Conservation (phyloP, 805 yeast genomes). For the Candida suzukii region DNA sequence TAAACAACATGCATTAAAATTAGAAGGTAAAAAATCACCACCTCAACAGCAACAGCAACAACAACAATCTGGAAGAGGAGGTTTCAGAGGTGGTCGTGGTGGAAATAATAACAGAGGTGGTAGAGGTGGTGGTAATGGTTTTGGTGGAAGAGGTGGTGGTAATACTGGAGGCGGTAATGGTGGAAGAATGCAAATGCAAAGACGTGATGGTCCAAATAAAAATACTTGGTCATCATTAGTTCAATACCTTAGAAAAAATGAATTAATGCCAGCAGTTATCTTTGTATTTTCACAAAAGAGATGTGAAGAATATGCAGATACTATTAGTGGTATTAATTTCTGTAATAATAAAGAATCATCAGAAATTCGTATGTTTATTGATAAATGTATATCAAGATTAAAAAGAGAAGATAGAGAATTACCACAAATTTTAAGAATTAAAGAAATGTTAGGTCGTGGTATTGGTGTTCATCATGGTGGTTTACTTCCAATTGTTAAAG, state of each 20-base stretch:
- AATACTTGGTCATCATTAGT: slow-evolving; percentile 73
- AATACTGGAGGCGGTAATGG: slow-evolving; percentile 17
- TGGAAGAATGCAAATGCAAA: slow-evolving; percentile 29
- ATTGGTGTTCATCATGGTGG: slow-evolving; percentile 97
- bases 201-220: slow-evolving; percentile 71
- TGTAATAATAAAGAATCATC: slow-evolving; percentile 82
- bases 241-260: slow-evolving; percentile 57
- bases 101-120: slow-evolving; percentile 27
- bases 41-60: too few relatives aligned
- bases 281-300: slow-evolving; percentile 92
- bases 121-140: slow-evolving; percentile 19
- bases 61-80: slow-evolving; percentile 22
- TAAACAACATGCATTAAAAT: slow-evolving; percentile 46
- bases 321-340: slow-evolving; percentile 67
- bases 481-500: slow-evolving; percentile 85
- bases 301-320: slow-evolving; percentile 88
- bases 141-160: slow-evolving; percentile 21
- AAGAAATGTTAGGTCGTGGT: slow-evolving; percentile 82
- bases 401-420: slow-evolving; percentile 88
- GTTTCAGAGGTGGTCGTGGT: slow-evolving; percentile 14
- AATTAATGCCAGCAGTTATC: slow-evolving; percentile 82
- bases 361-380: slow-evolving; percentile 89
- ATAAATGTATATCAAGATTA: slow-evolving; percentile 78
- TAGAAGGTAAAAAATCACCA: slow-evolving; percentile 32
- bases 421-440: slow-evolving; percentile 81